A percentile compares a stretch with the other conserved stretches of the same genome.
Conservation (phyloP, 345 rosid genomes). For the Linum tenue region DNA sequence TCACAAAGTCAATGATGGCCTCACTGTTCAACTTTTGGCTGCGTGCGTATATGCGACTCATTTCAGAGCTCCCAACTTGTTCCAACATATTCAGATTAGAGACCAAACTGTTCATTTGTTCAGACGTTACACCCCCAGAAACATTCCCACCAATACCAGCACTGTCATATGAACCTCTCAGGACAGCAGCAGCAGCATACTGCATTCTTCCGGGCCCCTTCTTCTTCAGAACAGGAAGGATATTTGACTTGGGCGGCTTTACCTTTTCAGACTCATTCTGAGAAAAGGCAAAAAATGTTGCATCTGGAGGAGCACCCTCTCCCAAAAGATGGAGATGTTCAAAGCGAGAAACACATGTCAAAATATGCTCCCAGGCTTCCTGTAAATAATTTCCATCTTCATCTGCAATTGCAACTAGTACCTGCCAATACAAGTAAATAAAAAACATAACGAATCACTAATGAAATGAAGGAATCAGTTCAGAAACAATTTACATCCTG, state of each 20-base stretch:
- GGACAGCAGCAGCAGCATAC: conserved; percentile 74
- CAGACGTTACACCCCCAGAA: conserved; percentile 74
- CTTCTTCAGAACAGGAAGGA: conserved; percentile 74
- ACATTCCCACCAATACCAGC: conserved; percentile 71
- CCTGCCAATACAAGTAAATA: conserved; percentile 33
- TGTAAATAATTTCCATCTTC: conserved; percentile 98
- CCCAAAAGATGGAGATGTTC: conserved; percentile 99
- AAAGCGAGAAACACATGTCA: conserved; percentile 98
- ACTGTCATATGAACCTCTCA: conserved; percentile 98
- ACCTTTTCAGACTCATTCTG: conserved; percentile 82
- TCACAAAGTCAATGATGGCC: conserved; percentile 90
- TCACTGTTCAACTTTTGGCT: conserved; percentile 97
- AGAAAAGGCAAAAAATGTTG: conserved; percentile 86
- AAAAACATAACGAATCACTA: neutral
- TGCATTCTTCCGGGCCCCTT: conserved; percentile 84
- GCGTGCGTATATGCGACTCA: conserved; percentile 82
- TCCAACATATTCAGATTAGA: conserved; percentile 94
- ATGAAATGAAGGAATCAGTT: neutral
- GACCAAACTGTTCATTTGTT: conserved; percentile 81
- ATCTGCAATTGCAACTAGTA: conserved; percentile 85
- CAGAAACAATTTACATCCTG: neutral
- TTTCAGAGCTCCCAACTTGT: conserved; percentile 95
- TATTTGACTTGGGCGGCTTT: conserved; percentile 57
- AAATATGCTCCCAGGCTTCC: conserved; percentile 99
- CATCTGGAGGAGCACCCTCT: conserved; percentile 99